A percentile compares a stretch with the other conserved stretches of the same genome.
These are phyloP conservation scores for Cladophialophora exuberans DNA, from an alignment of 2,329 filamentous ascomycete genomes.

Conservation along the genomic window DNA sequence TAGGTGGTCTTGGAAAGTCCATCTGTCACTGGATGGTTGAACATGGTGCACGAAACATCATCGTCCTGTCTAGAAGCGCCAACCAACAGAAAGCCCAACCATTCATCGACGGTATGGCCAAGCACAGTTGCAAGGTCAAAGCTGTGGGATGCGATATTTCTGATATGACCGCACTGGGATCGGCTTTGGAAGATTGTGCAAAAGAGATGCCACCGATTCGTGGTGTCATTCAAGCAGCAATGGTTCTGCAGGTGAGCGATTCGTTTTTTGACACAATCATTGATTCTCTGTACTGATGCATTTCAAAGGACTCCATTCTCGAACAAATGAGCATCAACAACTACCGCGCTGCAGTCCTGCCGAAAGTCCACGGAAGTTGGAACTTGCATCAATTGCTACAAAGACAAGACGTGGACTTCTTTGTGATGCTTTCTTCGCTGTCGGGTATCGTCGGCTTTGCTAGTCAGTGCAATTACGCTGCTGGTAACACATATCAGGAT, in stretches of 20 bases:
- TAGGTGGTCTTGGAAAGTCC: conserved; percentile 49
- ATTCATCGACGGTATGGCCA: conserved; percentile 24
- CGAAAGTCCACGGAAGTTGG: conserved; percentile 46
- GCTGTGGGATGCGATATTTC: background rate
- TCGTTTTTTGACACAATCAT: background rate
- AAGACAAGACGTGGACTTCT: conserved; percentile 41
- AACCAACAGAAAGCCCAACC: too few species aligned
- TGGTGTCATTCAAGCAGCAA: conserved; percentile 51
- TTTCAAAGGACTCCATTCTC: conserved; percentile 36
- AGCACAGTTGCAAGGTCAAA: conserved; percentile 24
- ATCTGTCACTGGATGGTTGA: conserved; percentile 56
- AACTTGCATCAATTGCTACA: conserved; percentile 38
- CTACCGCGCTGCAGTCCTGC: conserved; percentile 41
- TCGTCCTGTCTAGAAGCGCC: conserved; percentile 40
- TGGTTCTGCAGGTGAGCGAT: conserved; percentile 39
- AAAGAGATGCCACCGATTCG: conserved; percentile 40
- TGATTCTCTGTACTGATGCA: background rate
- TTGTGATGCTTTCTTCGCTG: conserved; percentile 45
- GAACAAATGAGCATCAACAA: conserved; percentile 46
- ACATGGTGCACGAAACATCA: conserved; percentile 56
- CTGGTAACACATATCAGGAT: background rate
- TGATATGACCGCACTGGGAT: conserved; percentile 21
- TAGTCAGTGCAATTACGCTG: conserved; percentile 38
- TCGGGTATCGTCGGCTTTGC: conserved; percentile 50
- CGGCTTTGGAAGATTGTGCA: conserved; percentile 26